phyloP scores from a whole-genome alignment of 495 filamentous ascomycete genomes.

The Penicillium mononematosum region DNA sequence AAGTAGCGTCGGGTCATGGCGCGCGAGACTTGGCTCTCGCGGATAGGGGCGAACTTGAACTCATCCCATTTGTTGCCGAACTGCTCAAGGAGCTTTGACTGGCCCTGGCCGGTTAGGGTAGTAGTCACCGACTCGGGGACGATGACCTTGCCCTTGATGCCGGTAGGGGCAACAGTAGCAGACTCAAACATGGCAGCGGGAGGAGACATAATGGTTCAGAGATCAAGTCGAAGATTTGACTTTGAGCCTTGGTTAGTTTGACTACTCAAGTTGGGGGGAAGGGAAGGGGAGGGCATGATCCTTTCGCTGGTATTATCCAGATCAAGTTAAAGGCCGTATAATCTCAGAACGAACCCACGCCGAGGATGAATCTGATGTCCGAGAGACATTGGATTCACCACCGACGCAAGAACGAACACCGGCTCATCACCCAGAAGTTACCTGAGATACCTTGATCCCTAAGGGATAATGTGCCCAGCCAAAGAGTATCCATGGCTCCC shows the following conservation, averaged over 20 bases:
- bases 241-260: slow-evolving; percentile 34
- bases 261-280: slow-evolving; percentile 29
- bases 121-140: slow-evolving; percentile 41
- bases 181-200: slow-evolving; percentile 58
- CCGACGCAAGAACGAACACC: slow-evolving; percentile 57
- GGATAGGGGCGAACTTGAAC: slow-evolving; percentile 81
- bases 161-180: slow-evolving; percentile 36
- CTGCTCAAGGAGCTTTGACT: slow-evolving; percentile 57
- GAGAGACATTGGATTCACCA: slow-evolving; percentile 8
- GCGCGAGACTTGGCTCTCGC: slow-evolving; percentile 85
- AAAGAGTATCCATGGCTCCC: slow-evolving; percentile 47
- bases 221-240: slow-evolving; percentile 43
- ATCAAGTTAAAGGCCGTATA: slow-evolving; percentile 96
- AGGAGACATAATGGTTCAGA: slow-evolving; percentile 66
- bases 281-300: slow-evolving; percentile 70
- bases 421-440: slow-evolving; percentile 61
- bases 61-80: slow-evolving; percentile 68
- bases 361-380: slow-evolving; percentile 14
- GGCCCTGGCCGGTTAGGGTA: slow-evolving; percentile 34
- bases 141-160: slow-evolving; percentile 48
- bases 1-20: slow-evolving; percentile 94
- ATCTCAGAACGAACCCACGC: slow-evolving; percentile 74
- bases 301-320: slow-evolving; percentile 99
- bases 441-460: slow-evolving; percentile 64
- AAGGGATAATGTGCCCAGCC: slow-evolving; percentile 37